Conservation (phyloP, 768 basidiomycete genomes). For the Mycena galopus region DNA sequence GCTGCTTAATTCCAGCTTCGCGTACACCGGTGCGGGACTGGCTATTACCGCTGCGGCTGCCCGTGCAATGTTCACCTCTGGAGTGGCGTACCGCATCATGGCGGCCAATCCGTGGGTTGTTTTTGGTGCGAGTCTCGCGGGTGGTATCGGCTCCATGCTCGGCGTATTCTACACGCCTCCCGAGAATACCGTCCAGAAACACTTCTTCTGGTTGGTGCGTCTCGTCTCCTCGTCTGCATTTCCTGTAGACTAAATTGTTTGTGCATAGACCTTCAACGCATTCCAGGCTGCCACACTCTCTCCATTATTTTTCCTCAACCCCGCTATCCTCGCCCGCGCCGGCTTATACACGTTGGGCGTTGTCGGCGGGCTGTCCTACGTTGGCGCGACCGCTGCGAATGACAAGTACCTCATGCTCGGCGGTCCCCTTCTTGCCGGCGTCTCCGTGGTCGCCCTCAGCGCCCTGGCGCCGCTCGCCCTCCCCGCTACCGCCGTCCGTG, state of each 20-base stretch:
- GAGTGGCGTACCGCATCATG: slow-evolving; percentile 81
- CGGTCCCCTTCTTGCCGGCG: slow-evolving; percentile 88
- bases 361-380: slow-evolving; percentile 87
- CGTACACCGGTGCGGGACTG: slow-evolving; percentile 87
- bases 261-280: slow-evolving; percentile 79
- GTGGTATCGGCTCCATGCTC: slow-evolving; percentile 89
- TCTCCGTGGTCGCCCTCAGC: slow-evolving; percentile 88
- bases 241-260: not conserved
- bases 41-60: slow-evolving; percentile 84
- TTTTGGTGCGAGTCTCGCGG: slow-evolving; percentile 83
- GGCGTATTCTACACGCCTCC: slow-evolving; percentile 84
- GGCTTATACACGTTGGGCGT: slow-evolving; percentile 90
- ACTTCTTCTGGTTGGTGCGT: slow-evolving; percentile 83
- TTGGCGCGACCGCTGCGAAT: slow-evolving; percentile 89
- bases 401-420: slow-evolving; percentile 91
- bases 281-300: slow-evolving; percentile 90
- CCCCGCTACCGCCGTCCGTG: slow-evolving; percentile 80
- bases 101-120: slow-evolving; percentile 90
- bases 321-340: slow-evolving; percentile 87
- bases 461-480: slow-evolving; percentile 91
- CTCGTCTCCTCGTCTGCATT: not conserved
- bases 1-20: slow-evolving; percentile 83
- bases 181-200: slow-evolving; percentile 81
- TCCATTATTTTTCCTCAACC: slow-evolving; percentile 90
- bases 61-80: slow-evolving; percentile 78